Base-by-base conservation (phyloP, 768 basidiomycete genomes). In the Pisolithus marmoratus region DNA sequence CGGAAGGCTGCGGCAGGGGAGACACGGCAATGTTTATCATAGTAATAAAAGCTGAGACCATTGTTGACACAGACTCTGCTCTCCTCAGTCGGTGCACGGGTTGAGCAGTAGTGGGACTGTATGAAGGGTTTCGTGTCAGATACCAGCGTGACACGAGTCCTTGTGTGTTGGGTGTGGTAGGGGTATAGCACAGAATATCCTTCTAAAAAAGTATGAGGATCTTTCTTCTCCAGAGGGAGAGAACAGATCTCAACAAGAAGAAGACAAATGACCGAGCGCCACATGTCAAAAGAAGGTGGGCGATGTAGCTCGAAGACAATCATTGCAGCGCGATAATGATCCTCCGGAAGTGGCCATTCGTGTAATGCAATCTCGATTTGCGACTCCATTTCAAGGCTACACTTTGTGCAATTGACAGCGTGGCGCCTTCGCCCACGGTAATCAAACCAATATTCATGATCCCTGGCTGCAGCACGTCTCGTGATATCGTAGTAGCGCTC, bases 281-380 rank as follows among this genome's bases (percentile, higher is more conserved):
- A 80, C 34, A 70, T 57, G 19, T 60, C 54, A 51, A 78, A 74
- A 1, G 59, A 40, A 0, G 47, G 0, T 1, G 78, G 79, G 37
- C 67, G 67, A 5, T 51, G 24, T 0, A 77, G 56, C 53, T 80
- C 77, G 38, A 80, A 80, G 1, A 79, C 61, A 15, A 70, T 60
- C 0, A 58, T 54, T 36, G 67, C 59, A 0, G 63, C 62, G 9
- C 38, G 27, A 6, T 54, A 5, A 1, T 17, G n/a, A 8, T 67
- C 36, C 0, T 57, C 27, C 0, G 79, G 75, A 12, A 80, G 57
- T 0, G 77, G 78, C 76, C 75, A 75, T 52, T 79, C 78, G 22
- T 73, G 64, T 6, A 74, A 54, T 0, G 37, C 15, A 9, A 80
- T 73, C 0, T 4, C 2, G 59, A 76, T 55, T 0, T 0, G 6